Evolutionary conservation across 1,284 basidiomycete genomes (phyloP).

Genomic region (Marasmius oreades): DNA sequence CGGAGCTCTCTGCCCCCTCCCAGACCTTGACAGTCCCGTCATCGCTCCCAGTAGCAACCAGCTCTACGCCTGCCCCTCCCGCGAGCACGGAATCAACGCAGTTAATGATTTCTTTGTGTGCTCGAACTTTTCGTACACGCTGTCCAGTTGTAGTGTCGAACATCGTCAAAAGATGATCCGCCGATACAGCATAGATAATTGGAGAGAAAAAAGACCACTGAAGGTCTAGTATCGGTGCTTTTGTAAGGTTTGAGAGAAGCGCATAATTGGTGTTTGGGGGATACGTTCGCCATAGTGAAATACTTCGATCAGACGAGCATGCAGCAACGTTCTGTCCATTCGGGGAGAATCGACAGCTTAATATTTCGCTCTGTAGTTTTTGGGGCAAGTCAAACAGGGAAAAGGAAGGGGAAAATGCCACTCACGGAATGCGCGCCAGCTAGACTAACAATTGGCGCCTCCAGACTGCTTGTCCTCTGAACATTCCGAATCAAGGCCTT

Average conservation of each 20-base stretch:
- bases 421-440: conserved; percentile 71
- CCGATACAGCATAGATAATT: conserved; percentile 75
- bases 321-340: conserved; percentile 81
- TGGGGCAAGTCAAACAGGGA: background rate
- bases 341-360: conserved; percentile 79
- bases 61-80: conserved; percentile 68
- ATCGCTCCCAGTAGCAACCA: conserved; percentile 72
- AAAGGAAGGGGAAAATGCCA: background rate
- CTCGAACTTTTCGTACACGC: conserved; percentile 69
- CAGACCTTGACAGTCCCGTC: conserved; percentile 88
- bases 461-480: conserved; percentile 73
- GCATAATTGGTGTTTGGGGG: conserved; percentile 80
- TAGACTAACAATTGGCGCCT: conserved; percentile 78
- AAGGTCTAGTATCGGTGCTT: conserved; percentile 76
- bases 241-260: conserved; percentile 69
- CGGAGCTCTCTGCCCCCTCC: conserved; percentile 61
- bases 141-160: conserved; percentile 79
- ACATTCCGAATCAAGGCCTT: conserved; percentile 76
- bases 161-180: conserved; percentile 77
- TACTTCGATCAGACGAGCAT: conserved; percentile 74
- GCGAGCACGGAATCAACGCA: conserved; percentile 81
- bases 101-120: conserved; percentile 85
- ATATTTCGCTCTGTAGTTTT: conserved; percentile 60
- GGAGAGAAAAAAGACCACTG: conserved; percentile 77
- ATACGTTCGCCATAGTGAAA: conserved; percentile 81